Conservation (phyloP, 129 eudicot genomes). For the Escallonia rubra region DNA sequence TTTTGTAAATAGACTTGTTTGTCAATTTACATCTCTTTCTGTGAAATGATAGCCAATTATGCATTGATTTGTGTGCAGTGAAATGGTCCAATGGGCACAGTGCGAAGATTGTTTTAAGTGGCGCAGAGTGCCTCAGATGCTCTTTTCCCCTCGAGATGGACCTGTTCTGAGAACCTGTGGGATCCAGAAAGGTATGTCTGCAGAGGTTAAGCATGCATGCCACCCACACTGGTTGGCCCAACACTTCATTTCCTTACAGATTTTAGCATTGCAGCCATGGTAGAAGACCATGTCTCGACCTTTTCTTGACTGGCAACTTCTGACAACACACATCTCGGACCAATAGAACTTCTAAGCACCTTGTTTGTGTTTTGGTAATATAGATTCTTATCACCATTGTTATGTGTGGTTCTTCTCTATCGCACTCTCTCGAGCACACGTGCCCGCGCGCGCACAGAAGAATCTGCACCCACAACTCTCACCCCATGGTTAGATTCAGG, state of each 20-base stretch:
- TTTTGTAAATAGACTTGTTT: not conserved
- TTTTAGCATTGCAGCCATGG: no score
- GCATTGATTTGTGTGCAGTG: constrained; percentile 18
- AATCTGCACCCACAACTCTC: no score
- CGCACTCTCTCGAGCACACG: not conserved
- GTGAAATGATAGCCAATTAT: constrained; percentile 6
- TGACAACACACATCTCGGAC: no score
- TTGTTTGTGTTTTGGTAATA: not conserved
- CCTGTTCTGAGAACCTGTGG: constrained; percentile 43
- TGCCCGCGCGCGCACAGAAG: not conserved
- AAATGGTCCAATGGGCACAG: constrained; percentile 47
- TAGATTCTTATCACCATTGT: not conserved
- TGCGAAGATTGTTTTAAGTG: constrained; percentile 60
- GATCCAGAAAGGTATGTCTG: constrained; percentile 40
- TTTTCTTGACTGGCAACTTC: no score
- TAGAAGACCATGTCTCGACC: no score
- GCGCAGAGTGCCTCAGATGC: constrained; percentile 53
- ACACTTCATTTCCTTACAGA: no score
- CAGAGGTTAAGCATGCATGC: no score
- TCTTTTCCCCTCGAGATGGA: constrained; percentile 49
- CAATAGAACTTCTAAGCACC: no score
- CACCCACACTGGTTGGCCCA: no score
- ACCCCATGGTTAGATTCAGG: no score
- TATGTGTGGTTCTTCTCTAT: not conserved
- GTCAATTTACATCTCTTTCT: not conserved